Evolutionary conservation across 2,329 filamentous ascomycete genomes (phyloP).

Genomic region (Emergomyces orientalis): DNA sequence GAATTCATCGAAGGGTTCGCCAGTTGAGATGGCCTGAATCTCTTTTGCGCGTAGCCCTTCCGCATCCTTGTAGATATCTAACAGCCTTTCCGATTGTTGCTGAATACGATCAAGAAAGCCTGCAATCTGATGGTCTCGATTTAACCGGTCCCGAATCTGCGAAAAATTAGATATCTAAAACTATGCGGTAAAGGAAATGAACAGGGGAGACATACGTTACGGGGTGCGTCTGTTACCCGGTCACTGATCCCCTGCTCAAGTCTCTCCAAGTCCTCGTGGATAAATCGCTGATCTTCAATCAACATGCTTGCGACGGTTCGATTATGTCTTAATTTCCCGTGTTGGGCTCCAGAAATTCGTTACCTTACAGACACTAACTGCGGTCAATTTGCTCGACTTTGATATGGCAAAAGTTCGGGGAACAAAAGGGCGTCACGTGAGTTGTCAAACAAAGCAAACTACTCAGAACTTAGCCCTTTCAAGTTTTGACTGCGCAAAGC

Average conservation of each 20-base stretch:
- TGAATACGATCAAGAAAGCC: constrained; percentile 83
- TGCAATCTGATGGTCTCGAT: constrained; percentile 83
- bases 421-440: not conserved
- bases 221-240: constrained; percentile 78
- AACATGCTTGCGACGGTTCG: constrained; percentile 48
- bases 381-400: not conserved
- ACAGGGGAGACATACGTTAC: constrained; percentile 54
- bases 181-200: constrained; percentile 6
- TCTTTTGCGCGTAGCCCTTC: constrained; percentile 65
- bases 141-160: constrained; percentile 78
- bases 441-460: constrained; percentile 7
- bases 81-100: constrained; percentile 67
- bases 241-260: constrained; percentile 90
- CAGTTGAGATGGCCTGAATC: constrained; percentile 71
- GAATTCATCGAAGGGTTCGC: constrained; percentile 84
- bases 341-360: not conserved
- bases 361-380: not conserved
- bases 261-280: constrained; percentile 94
- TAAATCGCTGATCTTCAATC: constrained; percentile 83
- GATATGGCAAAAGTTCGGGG: not conserved
- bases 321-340: not conserved
- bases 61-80: constrained; percentile 75
- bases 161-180: constrained; percentile 16
- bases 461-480: not conserved
- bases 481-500: not conserved